phyloP scores from a whole-genome alignment of 2,329 filamentous ascomycete species.

The Paecilomyces fulvus region DNA sequence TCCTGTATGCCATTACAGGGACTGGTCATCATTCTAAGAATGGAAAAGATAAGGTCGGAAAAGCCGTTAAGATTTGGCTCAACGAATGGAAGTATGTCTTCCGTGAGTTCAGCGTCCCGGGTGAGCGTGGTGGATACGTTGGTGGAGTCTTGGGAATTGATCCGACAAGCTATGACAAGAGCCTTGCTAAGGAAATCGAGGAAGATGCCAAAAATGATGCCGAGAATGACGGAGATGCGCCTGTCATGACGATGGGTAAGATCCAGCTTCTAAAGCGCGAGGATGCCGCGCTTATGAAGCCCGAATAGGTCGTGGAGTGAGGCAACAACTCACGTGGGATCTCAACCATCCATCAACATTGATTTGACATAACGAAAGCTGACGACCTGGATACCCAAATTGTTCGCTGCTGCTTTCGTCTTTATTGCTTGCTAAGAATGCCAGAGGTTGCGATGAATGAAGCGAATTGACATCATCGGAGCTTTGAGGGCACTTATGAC shows the following conservation, averaged over 20 bases:
- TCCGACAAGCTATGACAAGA: slow-evolving; percentile 49
- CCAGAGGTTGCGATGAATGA: not conserved
- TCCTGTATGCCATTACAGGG: slow-evolving; percentile 92
- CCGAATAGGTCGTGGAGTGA: slow-evolving; percentile 7
- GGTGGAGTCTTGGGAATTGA: slow-evolving; percentile 59
- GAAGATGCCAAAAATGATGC: slow-evolving; percentile 13
- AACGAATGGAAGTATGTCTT: slow-evolving; percentile 96
- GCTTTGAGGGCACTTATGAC: not conserved
- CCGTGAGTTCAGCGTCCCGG: slow-evolving; percentile 90
- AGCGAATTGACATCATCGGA: not conserved
- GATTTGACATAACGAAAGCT: slow-evolving; percentile 6
- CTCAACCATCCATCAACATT: not conserved
- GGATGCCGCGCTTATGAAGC: slow-evolving; percentile 23
- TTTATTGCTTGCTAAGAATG: not conserved
- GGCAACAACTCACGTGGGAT: not conserved
- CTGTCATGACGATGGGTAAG: slow-evolving; percentile 32
- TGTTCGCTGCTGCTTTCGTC: not conserved
- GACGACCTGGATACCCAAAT: slow-evolving; percentile 7
- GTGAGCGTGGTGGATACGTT: slow-evolving; percentile 74
- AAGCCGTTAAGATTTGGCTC: slow-evolving; percentile 80
- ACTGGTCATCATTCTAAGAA: slow-evolving; percentile 98
- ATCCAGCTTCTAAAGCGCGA: slow-evolving; percentile 40
- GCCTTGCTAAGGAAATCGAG: slow-evolving; percentile 16
- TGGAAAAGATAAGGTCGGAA: slow-evolving; percentile 96
- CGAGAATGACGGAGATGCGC: slow-evolving; percentile 15